Evolutionary conservation across 345 rosid genomes (phyloP).

Genomic region (Salix suchowensis): DNA sequence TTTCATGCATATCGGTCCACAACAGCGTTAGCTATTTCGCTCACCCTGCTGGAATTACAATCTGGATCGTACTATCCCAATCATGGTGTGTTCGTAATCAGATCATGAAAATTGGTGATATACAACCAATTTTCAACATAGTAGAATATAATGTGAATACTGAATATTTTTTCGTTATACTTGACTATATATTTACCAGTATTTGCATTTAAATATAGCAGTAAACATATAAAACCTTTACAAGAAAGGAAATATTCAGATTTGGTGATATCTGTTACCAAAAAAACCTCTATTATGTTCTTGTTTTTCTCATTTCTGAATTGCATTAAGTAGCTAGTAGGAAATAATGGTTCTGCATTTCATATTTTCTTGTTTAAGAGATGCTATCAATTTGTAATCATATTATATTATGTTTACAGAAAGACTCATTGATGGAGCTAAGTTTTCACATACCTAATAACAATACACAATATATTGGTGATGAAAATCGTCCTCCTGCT

Average conservation of each 20-base stretch:
- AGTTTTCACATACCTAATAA: constrained; percentile 86
- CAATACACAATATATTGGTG: constrained; percentile 90
- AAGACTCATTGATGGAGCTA: constrained; percentile 94
- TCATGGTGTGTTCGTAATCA: no score
- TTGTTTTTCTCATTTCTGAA: background rate
- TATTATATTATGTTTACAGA: constrained; percentile 39
- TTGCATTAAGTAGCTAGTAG: background rate
- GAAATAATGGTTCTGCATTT: background rate
- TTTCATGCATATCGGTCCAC: background rate
- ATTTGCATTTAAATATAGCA: no score
- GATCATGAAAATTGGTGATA: no score
- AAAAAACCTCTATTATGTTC: background rate
- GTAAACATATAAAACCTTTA: no score
- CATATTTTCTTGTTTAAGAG: background rate
- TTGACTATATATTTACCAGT: no score
- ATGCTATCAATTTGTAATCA: background rate
- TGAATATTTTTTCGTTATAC: no score
- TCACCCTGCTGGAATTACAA: no score
- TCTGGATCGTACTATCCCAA: no score
- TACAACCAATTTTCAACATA: no score
- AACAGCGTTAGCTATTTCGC: no score
- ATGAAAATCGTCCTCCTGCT: constrained; percentile 82
- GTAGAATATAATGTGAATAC: no score
- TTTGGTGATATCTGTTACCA: background rate
- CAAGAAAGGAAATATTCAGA: no score